Base-by-base conservation (phyloP, 2,329 filamentous ascomycete species). In the Ilyonectria destructans region DNA sequence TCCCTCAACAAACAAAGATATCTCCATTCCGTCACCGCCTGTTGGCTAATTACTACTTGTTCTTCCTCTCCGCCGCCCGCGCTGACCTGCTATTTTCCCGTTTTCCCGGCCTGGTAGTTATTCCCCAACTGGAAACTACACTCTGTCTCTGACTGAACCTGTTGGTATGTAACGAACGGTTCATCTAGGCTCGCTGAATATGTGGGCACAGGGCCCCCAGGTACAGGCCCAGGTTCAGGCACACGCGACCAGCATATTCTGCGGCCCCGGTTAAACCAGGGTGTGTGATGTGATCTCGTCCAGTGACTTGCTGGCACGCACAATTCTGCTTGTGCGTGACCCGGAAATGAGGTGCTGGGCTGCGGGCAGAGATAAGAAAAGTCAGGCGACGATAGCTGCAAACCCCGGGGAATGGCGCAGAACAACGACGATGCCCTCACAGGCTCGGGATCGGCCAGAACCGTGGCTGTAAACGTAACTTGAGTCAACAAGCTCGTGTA, bases 31-130 rank as follows among this genome's bases (percentile, higher is more conserved):
- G 26, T 26, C 26, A 26, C 26, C 26, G 26, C 26, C 5, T 26
- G 26, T 26, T 6, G 26, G 26, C 5, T 26, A 26, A 1, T 23
- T 23, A 23, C 23, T 26, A 26, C 26, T 26, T 4, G 26, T 26
- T 26, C 26, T 26, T 26, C 26, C 26, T 26, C 26, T 7, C 65
- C 65, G 48, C 65, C 67, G 68, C 51, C 29, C 55, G 67, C 48
- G 23, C 49, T 37, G 67, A 55, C 61, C 51, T 65, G 48, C 63
- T 66, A 33, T n/a, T 21, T 33, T 61, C 72, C 72, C 67, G 52
- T 71, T 75, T 55, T 69, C 40, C 71, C 62, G 52, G 51, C 55
- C 55, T 70, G 65, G 46, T 33, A 62, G 55, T 71, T 75, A 70
- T 71, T 72, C 68, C 73, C 73, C 69, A 69, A 33, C 31, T 33